phyloP scores from a whole-genome alignment of 2,329 filamentous ascomycete species.

The Verticillium dahliae region DNA sequence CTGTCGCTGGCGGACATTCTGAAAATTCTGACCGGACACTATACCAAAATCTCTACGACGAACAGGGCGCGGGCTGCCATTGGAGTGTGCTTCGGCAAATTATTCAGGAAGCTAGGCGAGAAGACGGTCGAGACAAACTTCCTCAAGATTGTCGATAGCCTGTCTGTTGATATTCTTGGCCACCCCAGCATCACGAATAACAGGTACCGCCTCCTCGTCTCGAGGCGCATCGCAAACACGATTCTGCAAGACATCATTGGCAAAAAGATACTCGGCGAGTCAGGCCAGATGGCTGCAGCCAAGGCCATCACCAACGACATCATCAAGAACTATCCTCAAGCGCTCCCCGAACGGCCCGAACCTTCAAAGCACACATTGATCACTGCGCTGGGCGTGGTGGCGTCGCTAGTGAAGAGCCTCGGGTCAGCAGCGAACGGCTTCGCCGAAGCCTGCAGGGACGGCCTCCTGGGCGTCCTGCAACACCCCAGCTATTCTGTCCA shows the following conservation, averaged over 20 bases:
- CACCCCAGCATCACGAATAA: slow-evolving; percentile 72
- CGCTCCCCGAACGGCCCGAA: slow-evolving; percentile 78
- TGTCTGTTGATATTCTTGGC: slow-evolving; percentile 75
- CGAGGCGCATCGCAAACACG: slow-evolving; percentile 76
- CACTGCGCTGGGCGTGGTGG: slow-evolving; percentile 70
- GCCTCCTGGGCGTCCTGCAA: slow-evolving; percentile 80
- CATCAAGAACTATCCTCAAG: slow-evolving; percentile 90
- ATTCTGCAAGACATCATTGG: slow-evolving; percentile 81
- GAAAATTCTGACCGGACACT: slow-evolving; percentile 72
- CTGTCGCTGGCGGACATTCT: slow-evolving; percentile 75
- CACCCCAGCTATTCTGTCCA: slow-evolving; percentile 97
- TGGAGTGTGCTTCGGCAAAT: slow-evolving; percentile 77
- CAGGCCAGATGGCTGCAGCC: slow-evolving; percentile 77
- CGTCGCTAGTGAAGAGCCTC: slow-evolving; percentile 70
- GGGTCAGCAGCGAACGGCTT: slow-evolving; percentile 76
- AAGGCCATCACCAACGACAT: slow-evolving; percentile 79
- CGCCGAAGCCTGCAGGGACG: slow-evolving; percentile 79
- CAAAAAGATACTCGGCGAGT: slow-evolving; percentile 76
- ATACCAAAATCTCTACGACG: slow-evolving; percentile 68
- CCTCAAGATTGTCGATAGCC: slow-evolving; percentile 69
- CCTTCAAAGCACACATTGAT: slow-evolving; percentile 83
- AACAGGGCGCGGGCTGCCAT: slow-evolving; percentile 79
- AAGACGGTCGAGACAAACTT: slow-evolving; percentile 80
- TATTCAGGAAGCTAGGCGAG: slow-evolving; percentile 73
- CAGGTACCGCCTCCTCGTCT: slow-evolving; percentile 79